Evolutionary conservation across 2,329 filamentous ascomycete genomes (phyloP).

Genomic region (Ophiostoma pallidulum): DNA sequence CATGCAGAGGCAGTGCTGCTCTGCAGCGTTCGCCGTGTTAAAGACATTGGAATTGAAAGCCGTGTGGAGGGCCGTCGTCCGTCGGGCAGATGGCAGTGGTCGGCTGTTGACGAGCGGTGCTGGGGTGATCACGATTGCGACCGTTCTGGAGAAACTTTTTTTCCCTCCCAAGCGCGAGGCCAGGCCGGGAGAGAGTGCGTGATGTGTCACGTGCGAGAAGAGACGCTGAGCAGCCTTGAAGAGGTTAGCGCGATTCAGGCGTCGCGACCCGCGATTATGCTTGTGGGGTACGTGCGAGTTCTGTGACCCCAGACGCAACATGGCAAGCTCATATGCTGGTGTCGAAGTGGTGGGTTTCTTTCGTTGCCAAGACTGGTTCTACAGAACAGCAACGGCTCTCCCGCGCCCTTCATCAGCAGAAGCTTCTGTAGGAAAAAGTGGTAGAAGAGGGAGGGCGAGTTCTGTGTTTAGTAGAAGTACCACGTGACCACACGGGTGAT

Average conservation of each 20-base stretch:
- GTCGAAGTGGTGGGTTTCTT: too few relatives aligned
- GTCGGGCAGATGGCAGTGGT: neutral
- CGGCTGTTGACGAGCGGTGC: neutral
- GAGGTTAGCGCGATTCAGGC: neutral
- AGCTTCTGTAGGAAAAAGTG: too few relatives aligned
- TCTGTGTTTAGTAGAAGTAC: too few relatives aligned
- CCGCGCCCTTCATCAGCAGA: too few relatives aligned
- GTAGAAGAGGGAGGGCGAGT: too few relatives aligned
- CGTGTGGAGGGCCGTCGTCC: neutral
- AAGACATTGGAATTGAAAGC: slow-evolving; percentile 2
- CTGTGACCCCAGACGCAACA: neutral
- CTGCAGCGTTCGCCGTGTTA: slow-evolving; percentile 22
- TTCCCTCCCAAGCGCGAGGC: slow-evolving; percentile 2
- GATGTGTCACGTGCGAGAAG: slow-evolving; percentile 8
- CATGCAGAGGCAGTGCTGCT: slow-evolving; percentile 17
- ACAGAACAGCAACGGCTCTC: too few relatives aligned
- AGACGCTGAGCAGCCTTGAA: neutral
- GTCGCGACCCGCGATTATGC: too few relatives aligned
- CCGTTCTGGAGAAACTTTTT: too few relatives aligned
- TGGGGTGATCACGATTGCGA: too few relatives aligned
- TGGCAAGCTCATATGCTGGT: too few relatives aligned
- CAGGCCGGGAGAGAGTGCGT: neutral
- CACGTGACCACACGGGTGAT: too few relatives aligned
- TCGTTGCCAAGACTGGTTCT: too few relatives aligned
- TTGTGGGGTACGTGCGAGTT: neutral